Conservation (phyloP, 106 monocot species). For the Dendrobium officinale region DNA sequence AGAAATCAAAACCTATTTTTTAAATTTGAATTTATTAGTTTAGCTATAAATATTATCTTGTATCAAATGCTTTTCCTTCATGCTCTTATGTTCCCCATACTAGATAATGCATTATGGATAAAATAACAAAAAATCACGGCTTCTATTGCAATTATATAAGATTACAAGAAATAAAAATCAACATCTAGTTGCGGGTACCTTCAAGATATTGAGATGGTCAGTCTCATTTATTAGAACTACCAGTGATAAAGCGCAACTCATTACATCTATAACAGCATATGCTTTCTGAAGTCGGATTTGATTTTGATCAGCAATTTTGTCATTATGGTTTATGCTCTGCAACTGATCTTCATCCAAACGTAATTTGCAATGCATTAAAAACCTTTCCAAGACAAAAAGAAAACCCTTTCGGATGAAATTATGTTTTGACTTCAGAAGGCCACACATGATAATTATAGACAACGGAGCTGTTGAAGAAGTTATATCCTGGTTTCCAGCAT, state of each 20-base stretch:
- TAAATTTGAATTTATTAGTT: too few relatives aligned
- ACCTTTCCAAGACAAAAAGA: conserved; percentile 88
- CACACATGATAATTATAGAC: conserved; percentile 64
- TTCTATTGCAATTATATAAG: neutral
- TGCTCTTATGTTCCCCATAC: too few relatives aligned
- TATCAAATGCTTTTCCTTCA: too few relatives aligned
- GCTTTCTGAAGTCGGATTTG: conserved; percentile 60
- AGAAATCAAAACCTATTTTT: too few relatives aligned
- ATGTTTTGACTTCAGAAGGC: conserved; percentile 84
- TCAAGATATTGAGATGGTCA: conserved; percentile 88
- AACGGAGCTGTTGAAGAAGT: conserved; percentile 49
- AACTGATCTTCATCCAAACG: conserved; percentile 74
- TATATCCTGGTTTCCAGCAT: conserved; percentile 67
- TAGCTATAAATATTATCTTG: too few relatives aligned
- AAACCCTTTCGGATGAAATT: conserved; percentile 90
- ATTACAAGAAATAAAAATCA: neutral
- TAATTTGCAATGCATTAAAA: conserved; percentile 89
- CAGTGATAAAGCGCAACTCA: conserved; percentile 66
- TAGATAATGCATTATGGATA: too few relatives aligned
- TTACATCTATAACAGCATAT: conserved; percentile 75
- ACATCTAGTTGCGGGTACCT: conserved; percentile 37
- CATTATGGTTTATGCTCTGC: conserved; percentile 20
- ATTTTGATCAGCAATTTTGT: conserved; percentile 15
- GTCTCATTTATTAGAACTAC: conserved; percentile 85
- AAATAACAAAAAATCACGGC: neutral